phyloP scores from a whole-genome alignment of 1,284 basidiomycete species.

The Pseudozyma thailandica region DNA sequence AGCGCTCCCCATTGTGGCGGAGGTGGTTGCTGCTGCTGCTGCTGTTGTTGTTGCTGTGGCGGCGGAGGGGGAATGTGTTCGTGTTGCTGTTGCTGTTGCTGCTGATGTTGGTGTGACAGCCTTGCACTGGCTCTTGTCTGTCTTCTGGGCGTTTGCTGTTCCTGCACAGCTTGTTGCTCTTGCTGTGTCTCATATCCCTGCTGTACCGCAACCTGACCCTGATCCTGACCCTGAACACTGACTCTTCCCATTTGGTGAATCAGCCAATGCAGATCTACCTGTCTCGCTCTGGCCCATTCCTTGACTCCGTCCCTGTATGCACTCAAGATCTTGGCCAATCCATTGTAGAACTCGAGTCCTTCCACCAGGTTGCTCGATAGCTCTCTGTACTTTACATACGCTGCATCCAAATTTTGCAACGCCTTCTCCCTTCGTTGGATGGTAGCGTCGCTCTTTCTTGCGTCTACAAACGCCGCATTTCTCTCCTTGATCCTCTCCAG shows the following conservation, averaged over 20 bases:
- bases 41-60: background rate
- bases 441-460: slow-evolving; percentile 80
- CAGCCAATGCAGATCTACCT: slow-evolving; percentile 45
- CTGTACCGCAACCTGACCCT: background rate
- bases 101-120: slow-evolving; percentile 4
- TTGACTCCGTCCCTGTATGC: slow-evolving; percentile 46
- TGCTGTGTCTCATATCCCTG: background rate
- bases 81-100: background rate
- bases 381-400: slow-evolving; percentile 89
- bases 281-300: slow-evolving; percentile 51
- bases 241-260: slow-evolving; percentile 22
- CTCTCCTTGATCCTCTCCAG: slow-evolving; percentile 78
- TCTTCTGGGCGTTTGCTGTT: slow-evolving; percentile 3
- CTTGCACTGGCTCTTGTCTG: slow-evolving; percentile 11
- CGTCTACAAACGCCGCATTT: slow-evolving; percentile 81
- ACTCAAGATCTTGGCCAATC: slow-evolving; percentile 47
- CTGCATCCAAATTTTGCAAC: slow-evolving; percentile 85
- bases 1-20: slow-evolving; percentile 58
- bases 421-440: slow-evolving; percentile 85
- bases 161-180: background rate
- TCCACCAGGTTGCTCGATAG: slow-evolving; percentile 86
- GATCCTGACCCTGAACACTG: slow-evolving; percentile 10
- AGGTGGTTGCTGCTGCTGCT: slow-evolving; percentile 11
- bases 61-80: background rate
- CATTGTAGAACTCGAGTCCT: slow-evolving; percentile 74